Base-by-base conservation (phyloP, 208 protist species). In the Polymyxa betae region DNA sequence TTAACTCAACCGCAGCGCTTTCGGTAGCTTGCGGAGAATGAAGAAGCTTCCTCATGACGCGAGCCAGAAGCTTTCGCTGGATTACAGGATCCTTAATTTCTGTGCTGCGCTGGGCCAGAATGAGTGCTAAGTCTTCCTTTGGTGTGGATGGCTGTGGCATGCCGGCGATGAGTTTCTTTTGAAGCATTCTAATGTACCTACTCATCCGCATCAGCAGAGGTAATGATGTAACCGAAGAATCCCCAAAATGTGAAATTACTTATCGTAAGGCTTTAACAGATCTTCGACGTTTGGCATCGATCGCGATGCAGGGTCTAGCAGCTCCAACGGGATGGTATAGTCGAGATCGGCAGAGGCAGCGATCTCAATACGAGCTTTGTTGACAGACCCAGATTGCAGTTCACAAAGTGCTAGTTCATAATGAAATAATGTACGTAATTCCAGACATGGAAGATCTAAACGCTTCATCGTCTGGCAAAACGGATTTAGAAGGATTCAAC, bases 341-440 rank as follows among this genome's bases (percentile, higher is more conserved):
- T 82, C 72, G 12, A 82, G 72, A 5, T 5, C 5, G 72, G 5
- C 16, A n/a, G 72, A 5, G 35, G 16, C 16, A 43, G 5, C 72
- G 5, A 82, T 35, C 72, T 82, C 72, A 43, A 35, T 35, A 20
- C n/a, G 72, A 12, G 72, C 72, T 82, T 82, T 82, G 72, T 5
- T n/a, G n/a, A 45, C 5, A 82, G 5, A 5, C 12, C 40, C 72
- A 20, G n/a, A 35, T 5, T 5, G 12, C 16, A 82, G 5, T 43
- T 82, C 72, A n/a, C 72, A 82, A 20, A 40, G 72, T 35, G 72
- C 72, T 43, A 82, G 72, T n/a, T 82, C 72, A n/a, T 82, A 82
- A 43, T 82, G 72, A 43, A 82, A 82, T n/a, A 45, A n/a, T 45
- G 40, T n/a, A 20, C 72, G 72, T 12, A 82, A 20, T 35, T 82